These are phyloP conservation scores for Euphorbia corollata DNA, from an alignment of 441 rosid genomes.

Conservation along the genomic window DNA sequence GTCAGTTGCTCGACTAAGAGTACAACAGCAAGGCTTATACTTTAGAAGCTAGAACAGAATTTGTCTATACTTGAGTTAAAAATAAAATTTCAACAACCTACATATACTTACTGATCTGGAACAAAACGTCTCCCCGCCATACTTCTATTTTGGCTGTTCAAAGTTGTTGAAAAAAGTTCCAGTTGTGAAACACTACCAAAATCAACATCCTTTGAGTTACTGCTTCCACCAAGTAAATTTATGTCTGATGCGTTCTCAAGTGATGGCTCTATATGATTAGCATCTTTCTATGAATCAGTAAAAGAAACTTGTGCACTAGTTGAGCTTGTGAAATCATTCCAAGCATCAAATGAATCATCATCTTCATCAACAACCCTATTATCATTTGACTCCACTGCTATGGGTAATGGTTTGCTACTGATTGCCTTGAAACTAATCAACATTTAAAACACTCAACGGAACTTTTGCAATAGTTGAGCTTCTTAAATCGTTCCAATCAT, in stretches of 20 bases:
- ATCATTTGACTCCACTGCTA: conserved; percentile 26
- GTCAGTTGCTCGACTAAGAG: background rate
- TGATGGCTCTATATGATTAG: conserved; percentile 24
- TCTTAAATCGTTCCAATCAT: conserved; percentile 55
- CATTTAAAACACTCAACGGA: conserved; percentile 24
- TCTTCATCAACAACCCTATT: conserved; percentile 29
- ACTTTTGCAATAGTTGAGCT: conserved; percentile 35
- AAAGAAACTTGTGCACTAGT: conserved; percentile 26
- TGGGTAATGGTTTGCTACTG: conserved; percentile 32
- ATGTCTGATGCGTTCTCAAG: conserved; percentile 29
- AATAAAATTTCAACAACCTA: background rate
- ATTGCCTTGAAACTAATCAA: conserved; percentile 38
- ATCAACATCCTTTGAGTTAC: conserved; percentile 28
- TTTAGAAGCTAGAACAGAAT: background rate
- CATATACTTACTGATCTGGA: conserved; percentile 42
- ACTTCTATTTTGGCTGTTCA: conserved; percentile 23
- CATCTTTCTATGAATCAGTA: conserved; percentile 23
- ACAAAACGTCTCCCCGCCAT: conserved; percentile 31
- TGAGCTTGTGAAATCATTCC: conserved; percentile 61
- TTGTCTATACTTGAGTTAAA: background rate
- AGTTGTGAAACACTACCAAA: conserved; percentile 30
- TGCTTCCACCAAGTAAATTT: conserved; percentile 28
- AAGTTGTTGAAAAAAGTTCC: conserved; percentile 35
- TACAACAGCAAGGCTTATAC: background rate
- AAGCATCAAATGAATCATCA: conserved; percentile 47